Evolutionary conservation across 2,329 filamentous ascomycete species (phyloP), one percentile per base, ranked within the genome.

Genomic region (Phoma sp.): DNA sequence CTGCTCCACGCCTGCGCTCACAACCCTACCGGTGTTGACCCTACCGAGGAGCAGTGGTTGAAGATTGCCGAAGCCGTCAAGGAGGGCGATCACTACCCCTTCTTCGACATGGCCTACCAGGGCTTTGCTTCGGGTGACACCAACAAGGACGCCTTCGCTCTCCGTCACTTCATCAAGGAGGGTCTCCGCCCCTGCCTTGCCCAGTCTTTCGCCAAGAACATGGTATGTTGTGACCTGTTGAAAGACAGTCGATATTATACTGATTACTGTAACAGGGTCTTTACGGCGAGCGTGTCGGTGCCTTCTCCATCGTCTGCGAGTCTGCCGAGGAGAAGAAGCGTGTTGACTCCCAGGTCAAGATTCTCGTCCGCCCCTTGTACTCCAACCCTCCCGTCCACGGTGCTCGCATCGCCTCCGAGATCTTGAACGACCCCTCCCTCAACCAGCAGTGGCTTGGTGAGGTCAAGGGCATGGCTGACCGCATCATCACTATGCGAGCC

Each of bases 141-240:
- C 62, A 86, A 96, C 82, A 88, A 88, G 78, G 93, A 99, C 75
- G 95, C 95, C 61, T 98, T 93, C 75, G 91, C 95, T 58, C 85
- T 98, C 65, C 88, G 95, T 66, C 84, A 97, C 83, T 99, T 99
- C 77, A 87, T 97, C 75, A 85, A 91, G 80, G 82, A 97, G 80
- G 93, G 93, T 69, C 92, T 96, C 82, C 86, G 91, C 74, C 86
- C 95, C 74, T 88, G 87, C 73, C 86, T 98, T 60, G 89, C 90
- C 70, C 93, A 98, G 82, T 95, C 90, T 48, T 98, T 98, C 78
- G 93, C 93, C 76, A 98, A 98, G 89, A 99, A 99, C 86, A 98
- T 99, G 93, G 88, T 90, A 77, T 65, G 81, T 5, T 18, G 18
- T 18, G 18, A 18, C 18, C 18, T 18, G 18, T 18, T 18, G 18